Conservation (phyloP, 2,329 filamentous ascomycete genomes). For the Aspergillus candidus region DNA sequence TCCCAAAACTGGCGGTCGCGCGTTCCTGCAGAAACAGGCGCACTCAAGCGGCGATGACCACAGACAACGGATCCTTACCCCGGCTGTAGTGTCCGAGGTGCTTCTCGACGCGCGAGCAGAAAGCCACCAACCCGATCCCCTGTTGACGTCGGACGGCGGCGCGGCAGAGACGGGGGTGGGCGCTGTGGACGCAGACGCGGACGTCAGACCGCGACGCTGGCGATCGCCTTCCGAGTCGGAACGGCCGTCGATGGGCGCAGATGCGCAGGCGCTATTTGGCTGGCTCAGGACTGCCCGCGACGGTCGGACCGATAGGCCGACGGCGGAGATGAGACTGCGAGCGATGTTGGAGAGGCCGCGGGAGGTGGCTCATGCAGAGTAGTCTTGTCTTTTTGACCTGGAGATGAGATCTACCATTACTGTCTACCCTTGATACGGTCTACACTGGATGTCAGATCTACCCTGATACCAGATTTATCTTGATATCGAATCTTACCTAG, state of each 20-base stretch:
- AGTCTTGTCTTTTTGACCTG: background rate
- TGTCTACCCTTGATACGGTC: background rate
- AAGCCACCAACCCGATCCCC: background rate
- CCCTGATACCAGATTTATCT: too few species aligned
- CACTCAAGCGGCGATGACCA: conserved; percentile 9
- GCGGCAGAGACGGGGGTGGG: too few species aligned
- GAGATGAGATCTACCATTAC: background rate
- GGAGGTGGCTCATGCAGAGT: conserved; percentile 4
- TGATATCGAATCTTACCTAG: too few species aligned
- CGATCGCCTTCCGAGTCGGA: background rate
- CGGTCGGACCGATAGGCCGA: conserved; percentile 17
- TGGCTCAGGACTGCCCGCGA: conserved; percentile 28
- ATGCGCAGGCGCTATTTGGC: conserved; percentile 30
- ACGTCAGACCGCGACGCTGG: background rate
- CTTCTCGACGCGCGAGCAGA: conserved; percentile 33
- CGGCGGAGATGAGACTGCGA: conserved; percentile 33
- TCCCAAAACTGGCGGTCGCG: conserved; percentile 22
- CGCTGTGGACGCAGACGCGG: too few species aligned
- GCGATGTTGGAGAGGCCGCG: conserved; percentile 29
- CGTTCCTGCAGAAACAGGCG: conserved; percentile 23
- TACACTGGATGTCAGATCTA: too few species aligned
- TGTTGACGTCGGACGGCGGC: background rate
- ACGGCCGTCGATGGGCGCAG: conserved; percentile 15
- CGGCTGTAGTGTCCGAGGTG: conserved; percentile 36
- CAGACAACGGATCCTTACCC: conserved; percentile 25